phyloP scores from a whole-genome alignment of 768 basidiomycete genomes.

The Rhodotorula diobovata region DNA sequence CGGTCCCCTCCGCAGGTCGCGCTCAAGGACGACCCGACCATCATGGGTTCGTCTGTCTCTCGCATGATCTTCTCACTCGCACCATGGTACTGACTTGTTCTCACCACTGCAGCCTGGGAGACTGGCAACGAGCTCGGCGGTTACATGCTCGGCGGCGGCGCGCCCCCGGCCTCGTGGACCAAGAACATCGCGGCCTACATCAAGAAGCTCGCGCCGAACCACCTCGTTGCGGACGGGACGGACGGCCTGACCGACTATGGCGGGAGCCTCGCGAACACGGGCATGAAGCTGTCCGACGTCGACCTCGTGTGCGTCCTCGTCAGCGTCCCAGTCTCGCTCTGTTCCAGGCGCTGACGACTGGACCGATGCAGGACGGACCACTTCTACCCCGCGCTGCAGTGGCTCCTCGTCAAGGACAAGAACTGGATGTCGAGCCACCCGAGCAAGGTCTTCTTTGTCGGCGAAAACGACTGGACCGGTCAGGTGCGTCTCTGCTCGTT shows the following conservation, averaged over 20 bases:
- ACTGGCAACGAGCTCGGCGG: conserved; percentile 45
- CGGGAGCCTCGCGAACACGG: conserved; percentile 34
- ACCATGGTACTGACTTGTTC: background rate
- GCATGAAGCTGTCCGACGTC: conserved; percentile 29
- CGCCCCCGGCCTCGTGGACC: conserved; percentile 44
- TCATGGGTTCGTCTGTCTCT: conserved; percentile 31
- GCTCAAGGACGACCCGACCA: conserved; percentile 45
- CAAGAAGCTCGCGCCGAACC: conserved; percentile 44
- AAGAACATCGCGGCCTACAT: conserved; percentile 41
- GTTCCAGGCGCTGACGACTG: background rate
- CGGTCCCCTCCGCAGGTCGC: conserved; percentile 25
- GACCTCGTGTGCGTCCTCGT: conserved; percentile 39
- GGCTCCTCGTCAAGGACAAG: conserved; percentile 37
- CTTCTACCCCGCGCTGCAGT: conserved; percentile 38
- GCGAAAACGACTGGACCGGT: conserved; percentile 45
- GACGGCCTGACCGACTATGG: conserved; percentile 41
- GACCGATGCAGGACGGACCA: conserved; percentile 30
- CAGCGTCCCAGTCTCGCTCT: background rate
- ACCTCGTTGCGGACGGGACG: conserved; percentile 43
- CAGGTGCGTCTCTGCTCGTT: background rate
- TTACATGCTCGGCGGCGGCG: conserved; percentile 42
- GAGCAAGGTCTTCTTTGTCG: conserved; percentile 43
- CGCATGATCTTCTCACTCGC: background rate
- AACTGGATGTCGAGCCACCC: conserved; percentile 28
- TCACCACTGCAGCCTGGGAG: conserved; percentile 43